phyloP scores from a whole-genome alignment of 2,329 filamentous ascomycete species.

The Akanthomyces lecanii region DNA sequence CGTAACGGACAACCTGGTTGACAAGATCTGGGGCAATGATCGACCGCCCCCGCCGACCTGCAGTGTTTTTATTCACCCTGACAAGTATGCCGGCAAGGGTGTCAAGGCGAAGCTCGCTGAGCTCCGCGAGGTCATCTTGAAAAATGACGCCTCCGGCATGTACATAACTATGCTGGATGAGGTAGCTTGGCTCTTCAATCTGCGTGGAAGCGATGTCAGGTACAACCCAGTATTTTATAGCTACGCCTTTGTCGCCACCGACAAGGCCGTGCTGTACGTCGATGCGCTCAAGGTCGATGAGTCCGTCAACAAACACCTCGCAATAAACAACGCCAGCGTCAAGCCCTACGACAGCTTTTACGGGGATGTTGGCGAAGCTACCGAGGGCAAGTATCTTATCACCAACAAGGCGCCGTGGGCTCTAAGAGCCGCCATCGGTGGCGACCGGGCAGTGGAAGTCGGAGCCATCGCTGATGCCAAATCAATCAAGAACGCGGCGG shows the following conservation, averaged over 20 bases:
- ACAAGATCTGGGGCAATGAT: constrained; percentile 75
- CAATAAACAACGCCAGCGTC: no score
- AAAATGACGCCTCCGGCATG: constrained; percentile 85
- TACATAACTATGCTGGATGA: constrained; percentile 95
- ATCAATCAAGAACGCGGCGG: no score
- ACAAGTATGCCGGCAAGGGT: constrained; percentile 75
- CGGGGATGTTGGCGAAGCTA: no score
- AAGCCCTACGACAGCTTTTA: no score
- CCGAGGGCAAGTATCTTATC: no score
- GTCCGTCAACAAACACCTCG: no score
- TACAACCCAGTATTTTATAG: constrained; percentile 99
- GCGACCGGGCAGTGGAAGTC: no score
- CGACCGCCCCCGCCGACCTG: constrained; percentile 73
- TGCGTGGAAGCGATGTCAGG: constrained; percentile 82
- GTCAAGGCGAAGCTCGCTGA: constrained; percentile 80
- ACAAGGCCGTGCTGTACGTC: no score
- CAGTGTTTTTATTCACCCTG: constrained; percentile 65
- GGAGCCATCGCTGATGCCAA: no score
- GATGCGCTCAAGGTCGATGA: no score
- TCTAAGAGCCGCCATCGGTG: no score
- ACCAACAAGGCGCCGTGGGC: no score
- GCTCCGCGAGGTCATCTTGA: constrained; percentile 83
- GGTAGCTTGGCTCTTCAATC: constrained; percentile 96
- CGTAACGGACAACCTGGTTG: constrained; percentile 79
- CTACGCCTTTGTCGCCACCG: constrained; percentile 32